Conservation (phyloP, 768 basidiomycete species). For the Porphyrellus cyaneotinctus region DNA sequence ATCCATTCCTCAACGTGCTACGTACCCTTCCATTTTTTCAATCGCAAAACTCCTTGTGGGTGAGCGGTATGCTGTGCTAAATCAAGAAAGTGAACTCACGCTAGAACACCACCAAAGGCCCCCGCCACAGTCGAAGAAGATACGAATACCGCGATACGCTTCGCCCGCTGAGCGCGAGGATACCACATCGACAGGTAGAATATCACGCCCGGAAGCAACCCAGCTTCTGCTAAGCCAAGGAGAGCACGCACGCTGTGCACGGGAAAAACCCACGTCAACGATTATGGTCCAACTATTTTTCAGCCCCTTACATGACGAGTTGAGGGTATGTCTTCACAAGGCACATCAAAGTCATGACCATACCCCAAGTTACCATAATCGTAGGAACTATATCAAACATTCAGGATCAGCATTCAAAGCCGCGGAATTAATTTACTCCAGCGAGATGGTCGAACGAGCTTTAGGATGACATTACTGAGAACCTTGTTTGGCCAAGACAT, state of each 20-base stretch:
- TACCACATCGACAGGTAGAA: not conserved
- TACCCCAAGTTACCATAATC: not conserved
- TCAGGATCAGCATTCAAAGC: not conserved
- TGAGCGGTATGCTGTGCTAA: not conserved
- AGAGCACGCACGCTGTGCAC: not conserved
- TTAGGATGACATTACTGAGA: not conserved
- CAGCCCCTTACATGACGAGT: not conserved
- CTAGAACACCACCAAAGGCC: not conserved
- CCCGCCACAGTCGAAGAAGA: not conserved
- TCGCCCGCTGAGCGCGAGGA: not conserved
- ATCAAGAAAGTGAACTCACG: not conserved
- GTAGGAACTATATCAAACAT: not conserved
- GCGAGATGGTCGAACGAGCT: not conserved
- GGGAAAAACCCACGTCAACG: not conserved
- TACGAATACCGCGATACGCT: not conserved
- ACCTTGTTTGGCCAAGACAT: not conserved
- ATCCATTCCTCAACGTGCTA: not conserved
- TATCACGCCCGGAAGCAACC: not conserved
- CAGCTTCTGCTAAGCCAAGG: not conserved
- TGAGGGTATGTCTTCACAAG: not conserved
- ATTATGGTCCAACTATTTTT: not conserved
- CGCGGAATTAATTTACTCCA: not conserved
- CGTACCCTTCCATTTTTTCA: not conserved
- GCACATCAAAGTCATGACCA: not conserved
- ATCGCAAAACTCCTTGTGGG: not conserved